These are phyloP conservation scores for Cladosporium sp. DNA, from an alignment of 2,329 filamentous ascomycete genomes.

Conservation along the genomic window DNA sequence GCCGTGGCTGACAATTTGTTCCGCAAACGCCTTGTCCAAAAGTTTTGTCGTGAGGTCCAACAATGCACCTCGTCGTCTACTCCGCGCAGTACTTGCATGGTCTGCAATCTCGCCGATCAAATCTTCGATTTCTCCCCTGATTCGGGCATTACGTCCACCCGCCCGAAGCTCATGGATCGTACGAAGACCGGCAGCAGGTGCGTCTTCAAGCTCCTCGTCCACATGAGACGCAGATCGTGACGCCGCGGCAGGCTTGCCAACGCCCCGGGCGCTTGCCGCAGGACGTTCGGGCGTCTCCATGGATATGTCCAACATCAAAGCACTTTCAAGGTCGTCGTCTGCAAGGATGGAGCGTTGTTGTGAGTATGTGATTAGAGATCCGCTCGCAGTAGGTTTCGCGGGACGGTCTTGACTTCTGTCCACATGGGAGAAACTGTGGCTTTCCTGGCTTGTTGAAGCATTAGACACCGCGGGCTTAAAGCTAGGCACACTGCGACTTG, in stretches of 20 bases:
- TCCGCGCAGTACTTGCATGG: slow-evolving; percentile 42
- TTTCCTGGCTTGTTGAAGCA: not conserved
- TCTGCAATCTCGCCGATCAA: slow-evolving; percentile 61
- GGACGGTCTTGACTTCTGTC: not conserved
- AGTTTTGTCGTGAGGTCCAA: slow-evolving; percentile 58
- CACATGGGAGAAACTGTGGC: not conserved
- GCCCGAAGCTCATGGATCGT: slow-evolving; percentile 64
- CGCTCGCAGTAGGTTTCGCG: slow-evolving; percentile 2
- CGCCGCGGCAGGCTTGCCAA: slow-evolving; percentile 19
- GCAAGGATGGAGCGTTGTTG: slow-evolving; percentile 60
- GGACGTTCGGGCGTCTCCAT: slow-evolving; percentile 28
- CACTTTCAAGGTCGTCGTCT: slow-evolving; percentile 48
- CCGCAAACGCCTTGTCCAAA: slow-evolving; percentile 60
- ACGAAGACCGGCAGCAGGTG: slow-evolving; percentile 47
- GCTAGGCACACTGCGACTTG: not conserved
- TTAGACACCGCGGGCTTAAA: not conserved
- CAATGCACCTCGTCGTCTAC: slow-evolving; percentile 54
- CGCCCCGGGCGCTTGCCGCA: slow-evolving; percentile 26
- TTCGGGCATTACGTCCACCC: slow-evolving; percentile 58
- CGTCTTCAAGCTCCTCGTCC: slow-evolving; percentile 47
- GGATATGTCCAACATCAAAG: slow-evolving; percentile 35
- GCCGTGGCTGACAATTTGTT: slow-evolving; percentile 72
- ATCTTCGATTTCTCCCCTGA: slow-evolving; percentile 56
- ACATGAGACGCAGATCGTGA: slow-evolving; percentile 26
- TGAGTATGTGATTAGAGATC: slow-evolving; percentile 55